Evolutionary conservation across 345 rosid genomes (phyloP).

Genomic region (Anastatica hierochuntica): DNA sequence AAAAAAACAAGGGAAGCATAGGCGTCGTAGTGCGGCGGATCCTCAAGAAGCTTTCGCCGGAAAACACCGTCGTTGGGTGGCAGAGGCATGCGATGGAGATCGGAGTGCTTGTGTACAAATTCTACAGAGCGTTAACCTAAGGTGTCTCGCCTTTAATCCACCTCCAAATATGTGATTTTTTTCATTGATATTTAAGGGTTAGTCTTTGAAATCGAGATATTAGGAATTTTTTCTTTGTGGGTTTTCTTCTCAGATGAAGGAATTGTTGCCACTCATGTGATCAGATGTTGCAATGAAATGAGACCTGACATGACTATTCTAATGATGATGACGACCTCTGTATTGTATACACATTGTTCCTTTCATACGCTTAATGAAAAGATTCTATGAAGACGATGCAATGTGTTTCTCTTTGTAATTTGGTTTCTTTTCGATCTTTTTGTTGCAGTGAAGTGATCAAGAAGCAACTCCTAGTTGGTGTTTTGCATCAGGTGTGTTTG

Average conservation of each 20-base stretch:
- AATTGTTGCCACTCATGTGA: slow-evolving; percentile 85
- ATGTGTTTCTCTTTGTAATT: neutral
- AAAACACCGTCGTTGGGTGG: too few species aligned
- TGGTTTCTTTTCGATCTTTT: neutral
- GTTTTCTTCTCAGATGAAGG: slow-evolving; percentile 57
- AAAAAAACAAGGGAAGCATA: too few species aligned
- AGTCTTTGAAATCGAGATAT: neutral
- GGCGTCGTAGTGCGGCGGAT: too few species aligned
- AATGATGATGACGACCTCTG: slow-evolving; percentile 75
- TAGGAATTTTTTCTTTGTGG: neutral
- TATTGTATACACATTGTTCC: slow-evolving; percentile 37
- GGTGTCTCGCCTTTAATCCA: too few species aligned
- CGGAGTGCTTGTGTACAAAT: too few species aligned
- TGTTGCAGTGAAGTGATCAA: slow-evolving; percentile 69
- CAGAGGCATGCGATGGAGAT: too few species aligned
- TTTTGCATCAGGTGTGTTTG: slow-evolving; percentile 60
- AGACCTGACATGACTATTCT: slow-evolving; percentile 56
- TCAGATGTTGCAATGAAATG: slow-evolving; percentile 37
- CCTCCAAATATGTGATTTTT: too few species aligned
- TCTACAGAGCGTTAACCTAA: too few species aligned
- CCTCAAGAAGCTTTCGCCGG: too few species aligned
- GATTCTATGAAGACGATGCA: too few species aligned
- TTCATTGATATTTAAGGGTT: neutral
- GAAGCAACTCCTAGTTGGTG: slow-evolving; percentile 49
- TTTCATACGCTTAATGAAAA: too few species aligned